Evolutionary conservation across 441 rosid genomes (phyloP), one percentile per base, ranked within the genome.

Genomic region (Melastoma candidum): DNA sequence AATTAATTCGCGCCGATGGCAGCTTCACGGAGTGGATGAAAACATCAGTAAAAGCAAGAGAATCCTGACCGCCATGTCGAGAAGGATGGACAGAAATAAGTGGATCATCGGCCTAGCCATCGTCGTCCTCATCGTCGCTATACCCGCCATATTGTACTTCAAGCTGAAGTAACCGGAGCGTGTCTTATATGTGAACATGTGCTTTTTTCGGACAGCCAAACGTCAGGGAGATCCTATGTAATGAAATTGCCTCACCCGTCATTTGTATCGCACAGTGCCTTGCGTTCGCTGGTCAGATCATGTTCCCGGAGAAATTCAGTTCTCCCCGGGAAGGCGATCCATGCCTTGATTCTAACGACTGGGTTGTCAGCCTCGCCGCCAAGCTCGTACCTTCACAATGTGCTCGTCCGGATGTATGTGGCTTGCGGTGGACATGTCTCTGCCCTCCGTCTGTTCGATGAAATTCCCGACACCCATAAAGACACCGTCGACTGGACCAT

Each of bases 401-500:
- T 80, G 26, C 83, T 85, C 5, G 72, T 85, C 55, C 90, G 77
- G 44, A 39, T 77, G 10, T 89, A 89, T 27, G 71, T 77, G 0
- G 58, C 63, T 0, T 74, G 79, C 1, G 93, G 86, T 13, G 71
- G 72, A 24, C 13, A 58, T 1, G 1, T 14, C 3, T 43, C 25
- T 49, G 93, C 97, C 0, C 82, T 60, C 45, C 69, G 78, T 8
- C 66, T 89, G 86, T 85, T 88, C 71, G 80, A 72, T 63, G 73
- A 57, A 74, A 85, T 85, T 77, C 93, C 95, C 44, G 69, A 62
- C 4, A 66, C 72, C 6, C 68, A 74, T 36, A 85, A 78, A 59
- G 90, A 83, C 69, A 46, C 65, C 0, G 81, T 79, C 0, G 95
- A 89, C 59, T 85, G 95, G 90, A 89, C 95, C 3, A 61, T 80